Base-by-base conservation (phyloP, 2,329 filamentous ascomycete genomes). In the Xylariaceae sp. region DNA sequence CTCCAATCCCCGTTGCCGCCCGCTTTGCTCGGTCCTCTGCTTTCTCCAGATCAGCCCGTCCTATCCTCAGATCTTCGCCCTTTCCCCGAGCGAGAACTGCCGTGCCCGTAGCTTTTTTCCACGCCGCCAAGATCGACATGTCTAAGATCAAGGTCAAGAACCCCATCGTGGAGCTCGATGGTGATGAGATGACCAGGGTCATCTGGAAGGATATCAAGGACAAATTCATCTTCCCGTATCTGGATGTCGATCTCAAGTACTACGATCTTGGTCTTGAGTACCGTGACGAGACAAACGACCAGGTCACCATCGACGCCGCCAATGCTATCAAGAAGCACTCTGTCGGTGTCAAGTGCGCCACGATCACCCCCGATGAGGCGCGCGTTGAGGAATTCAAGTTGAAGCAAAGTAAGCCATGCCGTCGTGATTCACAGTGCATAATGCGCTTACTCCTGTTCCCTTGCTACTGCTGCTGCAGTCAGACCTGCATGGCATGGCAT, bases 191-290 rank as follows among this genome's bases (percentile, higher is more conserved):
- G 94, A 99, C 94, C 66, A 83, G 94, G 67, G 92, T 99, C 73
- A 99, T 99, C 80, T 99, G 94, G 94, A 81, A 97, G 79, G 86
- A 89, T 74, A 99, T 99, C 83, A 97, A 97, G 83, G 89, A 97
- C 78, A 96, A 95, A 82, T 93, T 97, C 79, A 97, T 97, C 75
- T 81, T 87, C 76, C 92, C 92, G 51, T 97, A 94, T 78, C 87
- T 99, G 63, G 92, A 97, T 73, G 85, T 99, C 72, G 93, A 97
- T 75, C 86, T 99, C 69, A 97, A 99, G 81, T 96, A 96, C 83
- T 96, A 96, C 75, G 91, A 96, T 70, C 76, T 96, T 65, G 94
- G 94, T 57, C 84, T 61, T 60, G 86, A 90, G 71, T 96, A 96
- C 82, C 89, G 94, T 71, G 93, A 99, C 73, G 75, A 96, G 83